phyloP scores from a whole-genome alignment of 2,329 filamentous ascomycete genomes.

The Pyrenochaeta sp. region DNA sequence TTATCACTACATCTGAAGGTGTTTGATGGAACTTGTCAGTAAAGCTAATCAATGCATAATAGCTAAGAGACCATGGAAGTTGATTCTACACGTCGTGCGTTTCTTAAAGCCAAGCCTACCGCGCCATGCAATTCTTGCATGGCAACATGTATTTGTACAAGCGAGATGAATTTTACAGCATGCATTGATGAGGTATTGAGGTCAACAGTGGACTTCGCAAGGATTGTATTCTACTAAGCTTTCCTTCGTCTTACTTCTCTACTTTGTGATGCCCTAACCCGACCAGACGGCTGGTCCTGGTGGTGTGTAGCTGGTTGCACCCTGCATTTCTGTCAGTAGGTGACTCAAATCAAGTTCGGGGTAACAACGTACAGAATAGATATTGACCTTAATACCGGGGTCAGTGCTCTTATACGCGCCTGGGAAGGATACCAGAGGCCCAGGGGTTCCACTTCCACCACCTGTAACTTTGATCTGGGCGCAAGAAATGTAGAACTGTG shows the following conservation, averaged over 20 bases:
- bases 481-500: conserved; percentile 58
- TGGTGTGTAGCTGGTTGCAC: background rate
- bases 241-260: background rate
- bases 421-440: conserved; percentile 51
- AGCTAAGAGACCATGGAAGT: too few relatives aligned
- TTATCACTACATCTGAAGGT: too few relatives aligned
- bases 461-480: conserved; percentile 54
- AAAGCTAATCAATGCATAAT: too few relatives aligned
- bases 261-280: background rate
- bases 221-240: background rate
- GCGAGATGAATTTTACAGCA: background rate
- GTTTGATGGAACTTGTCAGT: too few relatives aligned
- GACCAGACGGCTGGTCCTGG: conserved; percentile 1
- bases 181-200: background rate
- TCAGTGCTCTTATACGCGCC: conserved; percentile 43
- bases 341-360: too few relatives aligned
- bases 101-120: background rate
- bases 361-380: conserved; percentile 29
- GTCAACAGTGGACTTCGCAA: background rate
- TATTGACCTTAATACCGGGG: conserved; percentile 44
- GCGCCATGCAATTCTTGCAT: background rate
- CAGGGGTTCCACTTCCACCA: conserved; percentile 46
- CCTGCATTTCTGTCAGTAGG: background rate
- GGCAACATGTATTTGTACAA: background rate
- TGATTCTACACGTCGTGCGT: too few relatives aligned